Percentiles rank a stretch among this genome's conserved stretches.
phyloP scores from a whole-genome alignment of 2,329 filamentous ascomycete species.

The Epichloe coenophiala region DNA sequence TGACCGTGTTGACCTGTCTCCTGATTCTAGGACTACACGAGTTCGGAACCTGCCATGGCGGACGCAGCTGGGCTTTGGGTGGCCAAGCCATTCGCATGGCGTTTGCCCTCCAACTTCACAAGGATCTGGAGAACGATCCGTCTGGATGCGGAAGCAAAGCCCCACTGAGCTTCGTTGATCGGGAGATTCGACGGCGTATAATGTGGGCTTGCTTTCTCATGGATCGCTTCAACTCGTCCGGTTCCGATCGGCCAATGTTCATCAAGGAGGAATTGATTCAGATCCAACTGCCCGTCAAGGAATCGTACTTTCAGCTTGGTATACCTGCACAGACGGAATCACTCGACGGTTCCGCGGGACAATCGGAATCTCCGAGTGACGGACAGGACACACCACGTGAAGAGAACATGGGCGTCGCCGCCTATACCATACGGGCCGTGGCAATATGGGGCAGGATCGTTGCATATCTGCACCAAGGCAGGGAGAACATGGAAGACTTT shows the following conservation, averaged over 20 bases:
- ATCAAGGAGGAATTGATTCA: conserved; percentile 80
- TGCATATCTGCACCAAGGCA: conserved; percentile 80
- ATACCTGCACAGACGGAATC: conserved; percentile 80
- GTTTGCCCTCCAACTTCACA: conserved; percentile 86
- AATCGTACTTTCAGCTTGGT: conserved; percentile 80
- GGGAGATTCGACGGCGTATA: conserved; percentile 79
- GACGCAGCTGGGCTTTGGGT: conserved; percentile 87
- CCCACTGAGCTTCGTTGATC: conserved; percentile 76
- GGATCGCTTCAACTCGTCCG: conserved; percentile 95
- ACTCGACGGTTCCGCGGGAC: conserved; percentile 56
- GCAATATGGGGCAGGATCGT: conserved; percentile 84
- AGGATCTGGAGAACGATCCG: conserved; percentile 71
- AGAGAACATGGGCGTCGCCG: conserved; percentile 87
- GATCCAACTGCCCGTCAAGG: conserved; percentile 81
- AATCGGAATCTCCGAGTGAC: conserved; percentile 47
- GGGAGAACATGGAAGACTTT: conserved; percentile 66
- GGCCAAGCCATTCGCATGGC: conserved; percentile 96
- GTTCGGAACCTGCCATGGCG: conserved; percentile 93
- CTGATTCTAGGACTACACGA: conserved; percentile 83
- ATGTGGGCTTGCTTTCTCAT: conserved; percentile 99
- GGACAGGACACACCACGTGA: conserved; percentile 51
- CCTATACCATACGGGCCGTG: conserved; percentile 76
- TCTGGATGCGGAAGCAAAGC: conserved; percentile 46
- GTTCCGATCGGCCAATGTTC: conserved; percentile 82
- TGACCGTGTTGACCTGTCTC: conserved; percentile 86